Conservation (phyloP, 164 flowering plant genomes). For the Vitis rotundifolia region DNA sequence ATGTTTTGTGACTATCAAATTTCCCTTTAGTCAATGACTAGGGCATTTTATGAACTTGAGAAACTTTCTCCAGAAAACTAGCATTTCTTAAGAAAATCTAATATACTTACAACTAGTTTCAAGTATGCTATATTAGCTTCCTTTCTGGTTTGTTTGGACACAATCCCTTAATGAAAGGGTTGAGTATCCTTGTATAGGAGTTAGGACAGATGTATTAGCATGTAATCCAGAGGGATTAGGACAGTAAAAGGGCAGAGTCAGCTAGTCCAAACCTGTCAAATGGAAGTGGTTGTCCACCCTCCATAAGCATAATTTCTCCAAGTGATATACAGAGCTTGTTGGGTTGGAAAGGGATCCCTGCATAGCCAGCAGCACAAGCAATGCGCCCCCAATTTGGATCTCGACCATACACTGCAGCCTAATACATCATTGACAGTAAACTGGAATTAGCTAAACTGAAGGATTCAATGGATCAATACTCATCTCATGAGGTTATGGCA, state of each 20-base stretch:
- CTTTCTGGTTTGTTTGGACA: no score
- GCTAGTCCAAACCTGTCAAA: constrained; percentile 67
- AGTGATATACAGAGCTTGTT: constrained; percentile 68
- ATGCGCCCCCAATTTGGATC: constrained; percentile 99
- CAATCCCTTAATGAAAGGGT: no score
- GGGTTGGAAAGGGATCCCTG: constrained; percentile 66
- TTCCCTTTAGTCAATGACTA: no score
- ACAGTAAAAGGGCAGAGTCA: not conserved
- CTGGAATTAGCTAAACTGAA: constrained; percentile 4
- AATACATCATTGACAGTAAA: constrained; percentile 9
- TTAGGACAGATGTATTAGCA: no score
- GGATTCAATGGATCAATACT: constrained; percentile 1
- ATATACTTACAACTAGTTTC: no score
- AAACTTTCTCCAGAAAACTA: no score
- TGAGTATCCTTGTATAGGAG: no score
- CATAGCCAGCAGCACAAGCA: constrained; percentile 97
- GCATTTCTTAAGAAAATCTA: no score
- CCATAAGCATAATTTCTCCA: constrained; percentile 86
- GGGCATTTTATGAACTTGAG: no score
- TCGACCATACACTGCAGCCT: constrained; percentile 98
- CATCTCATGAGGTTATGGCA: not conserved
- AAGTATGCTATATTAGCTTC: no score
- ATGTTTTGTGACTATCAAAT: no score
- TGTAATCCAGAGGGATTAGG: no score
- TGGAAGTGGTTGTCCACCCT: constrained; percentile 85